These are phyloP conservation scores for Symbiodinium natans DNA, from an alignment of 73 alveolate species.

Conservation along the genomic window DNA sequence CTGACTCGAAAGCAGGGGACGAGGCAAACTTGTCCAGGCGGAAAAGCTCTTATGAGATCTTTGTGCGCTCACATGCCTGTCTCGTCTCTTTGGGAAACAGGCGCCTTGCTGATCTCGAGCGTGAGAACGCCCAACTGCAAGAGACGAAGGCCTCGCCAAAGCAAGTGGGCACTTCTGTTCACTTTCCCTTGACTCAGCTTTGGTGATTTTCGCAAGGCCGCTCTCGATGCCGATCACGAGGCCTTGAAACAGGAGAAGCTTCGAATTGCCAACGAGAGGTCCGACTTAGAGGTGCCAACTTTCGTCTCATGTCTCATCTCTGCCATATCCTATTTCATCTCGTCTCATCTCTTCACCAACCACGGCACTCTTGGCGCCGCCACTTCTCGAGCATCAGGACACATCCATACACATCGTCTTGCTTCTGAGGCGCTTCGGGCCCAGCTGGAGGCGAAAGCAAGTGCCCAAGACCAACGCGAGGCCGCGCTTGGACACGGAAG, in stretches of 20 bases:
- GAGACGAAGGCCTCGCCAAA: background rate
- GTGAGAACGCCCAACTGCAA: background rate
- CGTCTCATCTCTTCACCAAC: no score
- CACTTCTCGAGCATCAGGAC: no score
- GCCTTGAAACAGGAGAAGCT: background rate
- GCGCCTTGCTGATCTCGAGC: background rate
- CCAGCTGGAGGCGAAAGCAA: background rate
- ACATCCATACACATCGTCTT: no score
- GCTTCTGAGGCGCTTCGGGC: background rate
- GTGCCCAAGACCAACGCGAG: slow-evolving; percentile 6
- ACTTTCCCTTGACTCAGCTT: no score
- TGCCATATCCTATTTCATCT: no score
- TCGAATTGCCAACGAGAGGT: background rate
- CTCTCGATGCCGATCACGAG: background rate
- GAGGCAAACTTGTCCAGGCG: no score
- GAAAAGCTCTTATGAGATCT: no score
- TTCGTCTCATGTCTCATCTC: no score
- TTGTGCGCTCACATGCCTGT: no score
- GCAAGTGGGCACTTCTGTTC: background rate
- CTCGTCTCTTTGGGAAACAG: no score
- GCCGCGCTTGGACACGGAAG: background rate
- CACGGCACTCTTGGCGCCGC: no score
- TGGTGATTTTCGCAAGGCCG: slow-evolving; percentile 3
- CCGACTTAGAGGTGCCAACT: background rate
- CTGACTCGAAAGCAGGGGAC: no score